These are phyloP conservation scores for Achaetomium macrosporum DNA, from an alignment of 2,329 filamentous ascomycete species.

Conservation along the genomic window DNA sequence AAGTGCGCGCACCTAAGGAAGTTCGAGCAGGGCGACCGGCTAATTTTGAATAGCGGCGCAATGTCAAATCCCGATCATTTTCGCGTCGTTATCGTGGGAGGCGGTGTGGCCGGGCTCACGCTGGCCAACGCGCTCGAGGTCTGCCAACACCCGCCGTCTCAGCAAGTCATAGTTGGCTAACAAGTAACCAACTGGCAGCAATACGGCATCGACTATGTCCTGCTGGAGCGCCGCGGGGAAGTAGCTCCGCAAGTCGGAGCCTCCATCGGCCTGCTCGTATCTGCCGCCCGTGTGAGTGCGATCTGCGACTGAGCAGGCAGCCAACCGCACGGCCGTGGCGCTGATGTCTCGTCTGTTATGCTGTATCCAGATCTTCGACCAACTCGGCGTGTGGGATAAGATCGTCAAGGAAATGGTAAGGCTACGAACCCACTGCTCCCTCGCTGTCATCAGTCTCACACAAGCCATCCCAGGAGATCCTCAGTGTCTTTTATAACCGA, in stretches of 20 bases:
- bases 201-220: slow-evolving; percentile 33
- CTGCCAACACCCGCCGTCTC: no score
- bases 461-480: slow-evolving; percentile 11
- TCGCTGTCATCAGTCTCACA: not conserved
- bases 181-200: slow-evolving; percentile 9
- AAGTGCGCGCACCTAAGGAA: no score
- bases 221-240: slow-evolving; percentile 32
- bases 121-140: slow-evolving; percentile 28
- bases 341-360: not conserved
- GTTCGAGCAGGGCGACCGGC: no score
- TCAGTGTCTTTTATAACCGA: slow-evolving; percentile 12
- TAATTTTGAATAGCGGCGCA: no score
- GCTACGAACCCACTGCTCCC: not conserved
- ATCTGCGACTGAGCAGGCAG: no score
- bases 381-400: slow-evolving; percentile 28
- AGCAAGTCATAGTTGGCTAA: no score
- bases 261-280: slow-evolving; percentile 30
- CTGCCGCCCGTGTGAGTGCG: slow-evolving; percentile 22
- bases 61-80: slow-evolving; percentile 6
- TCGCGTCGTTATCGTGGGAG: slow-evolving; percentile 29
- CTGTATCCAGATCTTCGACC: slow-evolving; percentile 24
- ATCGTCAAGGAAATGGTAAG: slow-evolving; percentile 24
- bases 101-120: slow-evolving; percentile 28
- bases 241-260: slow-evolving; percentile 29
- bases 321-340: not conserved